These are phyloP conservation scores for Camelina laxa DNA, from an alignment of 345 rosid genomes.

Conservation along the genomic window DNA sequence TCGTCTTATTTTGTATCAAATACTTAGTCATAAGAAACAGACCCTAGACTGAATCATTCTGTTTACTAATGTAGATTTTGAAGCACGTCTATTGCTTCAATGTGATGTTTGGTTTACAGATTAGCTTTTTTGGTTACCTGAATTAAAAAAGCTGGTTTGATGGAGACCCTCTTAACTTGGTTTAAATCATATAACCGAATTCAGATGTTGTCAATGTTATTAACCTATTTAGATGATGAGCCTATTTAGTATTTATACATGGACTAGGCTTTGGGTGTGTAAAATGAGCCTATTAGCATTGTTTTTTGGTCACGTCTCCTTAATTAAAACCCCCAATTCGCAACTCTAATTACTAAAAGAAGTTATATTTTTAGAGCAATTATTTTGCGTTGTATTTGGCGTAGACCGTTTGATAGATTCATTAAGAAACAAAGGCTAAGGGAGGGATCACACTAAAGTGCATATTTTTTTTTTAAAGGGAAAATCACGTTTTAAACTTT, in stretches of 20 bases:
- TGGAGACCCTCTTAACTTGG: not conserved
- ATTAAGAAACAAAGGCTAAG: not conserved
- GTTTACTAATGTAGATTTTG: not conserved
- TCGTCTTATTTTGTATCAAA: conserved; percentile 15
- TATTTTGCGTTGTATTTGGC: no score
- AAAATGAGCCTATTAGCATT: conserved; percentile 3
- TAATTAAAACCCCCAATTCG: not conserved
- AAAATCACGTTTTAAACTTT: no score
- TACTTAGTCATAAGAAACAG: not conserved
- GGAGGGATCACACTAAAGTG: not conserved
- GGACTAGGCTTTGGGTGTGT: not conserved
- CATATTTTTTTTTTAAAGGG: not conserved
- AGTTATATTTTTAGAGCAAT: no score
- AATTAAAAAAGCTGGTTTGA: not conserved
- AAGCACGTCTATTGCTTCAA: not conserved
- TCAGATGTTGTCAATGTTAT: not conserved
- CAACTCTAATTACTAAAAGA: no score
- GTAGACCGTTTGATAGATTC: no score
- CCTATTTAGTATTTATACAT: not conserved
- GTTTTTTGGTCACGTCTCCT: not conserved
- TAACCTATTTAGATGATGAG: not conserved
- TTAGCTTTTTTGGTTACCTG: not conserved
- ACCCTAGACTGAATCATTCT: conserved; percentile 19
- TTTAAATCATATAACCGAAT: not conserved
- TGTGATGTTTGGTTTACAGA: not conserved